Evolutionary conservation across 2,329 filamentous ascomycete species (phyloP).

Genomic region (Trichoderma sp.): DNA sequence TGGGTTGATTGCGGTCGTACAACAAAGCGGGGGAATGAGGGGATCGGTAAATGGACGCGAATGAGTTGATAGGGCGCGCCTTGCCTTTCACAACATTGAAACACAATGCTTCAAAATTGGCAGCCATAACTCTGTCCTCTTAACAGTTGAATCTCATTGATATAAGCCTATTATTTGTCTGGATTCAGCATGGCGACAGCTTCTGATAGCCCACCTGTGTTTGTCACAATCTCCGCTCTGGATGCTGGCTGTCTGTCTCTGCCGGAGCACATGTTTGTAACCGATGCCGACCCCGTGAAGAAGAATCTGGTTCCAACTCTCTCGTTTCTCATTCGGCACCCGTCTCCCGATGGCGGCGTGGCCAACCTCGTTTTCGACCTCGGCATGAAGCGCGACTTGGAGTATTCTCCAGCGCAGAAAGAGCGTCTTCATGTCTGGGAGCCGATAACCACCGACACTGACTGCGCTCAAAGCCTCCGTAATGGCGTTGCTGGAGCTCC

Average conservation of each 20-base stretch:
- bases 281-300: constrained; percentile 2
- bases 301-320: constrained; percentile 11
- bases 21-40: neutral
- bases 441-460: neutral
- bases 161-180: neutral
- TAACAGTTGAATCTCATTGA: neutral
- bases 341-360: neutral
- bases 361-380: constrained; percentile 20
- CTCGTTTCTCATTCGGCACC: constrained; percentile 16
- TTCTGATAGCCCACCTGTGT: neutral
- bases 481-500: neutral
- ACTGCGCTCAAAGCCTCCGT: constrained; percentile 6
- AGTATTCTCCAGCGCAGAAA: neutral
- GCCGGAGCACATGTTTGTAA: constrained; percentile 17
- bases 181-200: neutral
- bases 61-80: neutral
- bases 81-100: neutral
- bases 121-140: neutral
- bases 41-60: neutral
- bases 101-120: neutral
- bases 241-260: constrained; percentile 9
- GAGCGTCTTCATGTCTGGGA: neutral
- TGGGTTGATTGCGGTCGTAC: neutral
- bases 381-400: constrained; percentile 10
- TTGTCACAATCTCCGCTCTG: constrained; percentile 10